Evolutionary conservation across 2,329 filamentous ascomycete genomes (phyloP).

Genomic region (Colletotrichum tabaci): DNA sequence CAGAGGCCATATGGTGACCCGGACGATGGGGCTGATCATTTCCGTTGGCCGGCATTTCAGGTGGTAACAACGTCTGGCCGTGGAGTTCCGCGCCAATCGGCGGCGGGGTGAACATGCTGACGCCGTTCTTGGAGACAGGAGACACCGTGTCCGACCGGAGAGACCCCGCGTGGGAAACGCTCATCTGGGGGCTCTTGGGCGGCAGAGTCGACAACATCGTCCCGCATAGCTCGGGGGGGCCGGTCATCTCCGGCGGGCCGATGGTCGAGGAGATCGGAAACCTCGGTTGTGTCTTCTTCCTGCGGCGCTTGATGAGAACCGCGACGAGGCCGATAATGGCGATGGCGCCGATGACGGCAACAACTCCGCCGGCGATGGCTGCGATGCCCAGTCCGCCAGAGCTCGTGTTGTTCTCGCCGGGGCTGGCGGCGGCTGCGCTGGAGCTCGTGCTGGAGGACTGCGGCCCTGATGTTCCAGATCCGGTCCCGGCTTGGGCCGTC

Average conservation of each 20-base stretch:
- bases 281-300: conserved; percentile 45
- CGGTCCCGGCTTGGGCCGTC: conserved; percentile 37
- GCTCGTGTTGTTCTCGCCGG: conserved; percentile 16
- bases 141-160: conserved; percentile 46
- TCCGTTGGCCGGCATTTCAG: conserved; percentile 45
- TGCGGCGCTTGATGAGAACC: conserved; percentile 56
- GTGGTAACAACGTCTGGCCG: conserved; percentile 41
- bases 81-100: conserved; percentile 48
- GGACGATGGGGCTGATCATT: conserved; percentile 43
- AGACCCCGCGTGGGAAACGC: conserved; percentile 45
- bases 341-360: conserved; percentile 31
- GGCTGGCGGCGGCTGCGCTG: conserved; percentile 18
- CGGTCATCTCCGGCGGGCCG: conserved; percentile 41
- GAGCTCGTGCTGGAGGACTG: conserved; percentile 10
- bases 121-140: conserved; percentile 45
- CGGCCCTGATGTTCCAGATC: conserved; percentile 20
- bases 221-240: conserved; percentile 53
- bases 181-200: conserved; percentile 50
- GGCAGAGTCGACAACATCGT: conserved; percentile 43
- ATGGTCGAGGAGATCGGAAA: conserved; percentile 43
- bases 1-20: conserved; percentile 44
- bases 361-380: conserved; percentile 53
- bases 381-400: conserved; percentile 47
- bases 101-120: conserved; percentile 44
- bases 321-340: conserved; percentile 49